Evolutionary conservation across 495 filamentous ascomycete genomes (phyloP).

Genomic region (Penicillium nucicola): DNA sequence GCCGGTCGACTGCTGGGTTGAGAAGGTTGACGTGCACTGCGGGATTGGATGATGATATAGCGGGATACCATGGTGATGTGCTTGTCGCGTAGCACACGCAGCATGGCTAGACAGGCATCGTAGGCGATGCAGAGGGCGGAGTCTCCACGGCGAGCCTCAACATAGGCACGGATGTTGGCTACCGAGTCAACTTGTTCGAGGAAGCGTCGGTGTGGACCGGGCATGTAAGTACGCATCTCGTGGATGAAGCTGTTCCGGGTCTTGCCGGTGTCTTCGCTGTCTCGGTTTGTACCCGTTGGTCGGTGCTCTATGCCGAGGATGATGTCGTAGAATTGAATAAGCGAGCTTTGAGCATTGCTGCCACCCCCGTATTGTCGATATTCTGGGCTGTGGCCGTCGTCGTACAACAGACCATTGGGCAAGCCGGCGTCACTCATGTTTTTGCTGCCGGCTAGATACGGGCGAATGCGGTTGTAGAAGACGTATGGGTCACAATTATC

Average conservation of each 20-base stretch:
- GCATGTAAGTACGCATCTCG: slow-evolving; percentile 98
- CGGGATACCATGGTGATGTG: slow-evolving; percentile 95
- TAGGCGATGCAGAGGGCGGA: slow-evolving; percentile 71
- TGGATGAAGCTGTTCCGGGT: slow-evolving; percentile 82
- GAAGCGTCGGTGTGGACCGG: slow-evolving; percentile 85
- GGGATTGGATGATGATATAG: slow-evolving; percentile 77
- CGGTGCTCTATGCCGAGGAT: slow-evolving; percentile 88
- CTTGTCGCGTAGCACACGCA: slow-evolving; percentile 85
- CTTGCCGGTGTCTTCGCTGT: slow-evolving; percentile 18
- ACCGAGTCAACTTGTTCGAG: slow-evolving; percentile 73
- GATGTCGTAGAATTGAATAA: slow-evolving; percentile 94
- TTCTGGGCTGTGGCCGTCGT: slow-evolving; percentile 63
- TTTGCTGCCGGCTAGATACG: slow-evolving; percentile 92
- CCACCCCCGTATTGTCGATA: slow-evolving; percentile 85
- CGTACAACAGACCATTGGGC: slow-evolving; percentile 82
- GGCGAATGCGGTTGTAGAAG: slow-evolving; percentile 91
- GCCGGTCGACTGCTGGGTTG: slow-evolving; percentile 43
- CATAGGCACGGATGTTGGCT: slow-evolving; percentile 86
- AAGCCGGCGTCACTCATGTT: slow-evolving; percentile 94
- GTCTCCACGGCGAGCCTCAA: slow-evolving; percentile 61
- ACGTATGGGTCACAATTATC: slow-evolving; percentile 89
- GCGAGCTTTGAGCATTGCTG: slow-evolving; percentile 90
- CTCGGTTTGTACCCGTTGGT: slow-evolving; percentile 72
- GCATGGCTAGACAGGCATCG: slow-evolving; percentile 87
- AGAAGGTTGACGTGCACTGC: slow-evolving; percentile 49